Conservation (phyloP, 306 rosid species). For the Cucurbita pepo region DNA sequence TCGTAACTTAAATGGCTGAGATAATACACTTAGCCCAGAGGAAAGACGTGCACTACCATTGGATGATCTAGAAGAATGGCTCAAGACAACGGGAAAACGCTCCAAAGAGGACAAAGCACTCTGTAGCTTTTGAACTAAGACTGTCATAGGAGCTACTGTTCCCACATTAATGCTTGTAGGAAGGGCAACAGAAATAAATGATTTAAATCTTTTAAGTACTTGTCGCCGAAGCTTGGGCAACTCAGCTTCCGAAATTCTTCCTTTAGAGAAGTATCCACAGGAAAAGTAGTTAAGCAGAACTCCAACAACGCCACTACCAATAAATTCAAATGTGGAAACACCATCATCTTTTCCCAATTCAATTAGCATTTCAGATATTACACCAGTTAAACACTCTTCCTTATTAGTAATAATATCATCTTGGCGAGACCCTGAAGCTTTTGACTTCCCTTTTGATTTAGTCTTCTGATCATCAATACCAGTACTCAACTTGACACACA, state of each 20-base stretch:
- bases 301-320: constrained; percentile 90
- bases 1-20: constrained; percentile 91
- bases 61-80: constrained; percentile 87
- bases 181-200: constrained; percentile 76
- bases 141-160: constrained; percentile 47
- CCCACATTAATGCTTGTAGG: constrained; percentile 32
- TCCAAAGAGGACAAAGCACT: constrained; percentile 93
- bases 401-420: constrained; percentile 29
- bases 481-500: constrained; percentile 61
- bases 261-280: constrained; percentile 78
- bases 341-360: constrained; percentile 97
- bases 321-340: constrained; percentile 94
- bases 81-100: constrained; percentile 91
- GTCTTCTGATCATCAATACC: constrained; percentile 65
- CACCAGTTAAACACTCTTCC: constrained; percentile 58
- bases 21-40: constrained; percentile 77
- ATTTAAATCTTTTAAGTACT: constrained; percentile 68
- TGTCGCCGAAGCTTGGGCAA: constrained; percentile 73
- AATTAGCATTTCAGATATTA: constrained; percentile 70
- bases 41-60: constrained; percentile 88
- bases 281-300: constrained; percentile 83
- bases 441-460: constrained; percentile 71
- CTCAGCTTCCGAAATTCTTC: constrained; percentile 49
- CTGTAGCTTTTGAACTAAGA: constrained; percentile 90
- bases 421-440: constrained; percentile 44